Conservation (phyloP, 2,329 filamentous ascomycete genomes). For the Pestalotiopsis sp. region DNA sequence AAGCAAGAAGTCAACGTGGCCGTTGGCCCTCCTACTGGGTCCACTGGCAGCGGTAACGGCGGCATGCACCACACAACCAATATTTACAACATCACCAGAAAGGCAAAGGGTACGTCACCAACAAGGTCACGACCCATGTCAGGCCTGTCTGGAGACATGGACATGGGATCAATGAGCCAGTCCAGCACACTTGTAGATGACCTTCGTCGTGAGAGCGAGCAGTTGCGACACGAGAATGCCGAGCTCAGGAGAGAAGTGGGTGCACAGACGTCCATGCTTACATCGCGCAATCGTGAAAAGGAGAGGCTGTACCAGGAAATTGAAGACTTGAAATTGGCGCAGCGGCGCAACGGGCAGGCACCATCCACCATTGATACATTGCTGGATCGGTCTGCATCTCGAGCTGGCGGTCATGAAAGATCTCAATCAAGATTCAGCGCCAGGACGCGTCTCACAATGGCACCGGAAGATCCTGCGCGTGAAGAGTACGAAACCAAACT, state of each 20-base stretch:
- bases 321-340: conserved; percentile 89
- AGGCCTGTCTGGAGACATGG: conserved; percentile 49
- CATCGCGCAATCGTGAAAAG: conserved; percentile 92
- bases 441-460: conserved; percentile 63
- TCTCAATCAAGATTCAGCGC: conserved; percentile 76
- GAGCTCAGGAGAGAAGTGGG: conserved; percentile 90
- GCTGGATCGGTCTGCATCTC: conserved; percentile 90
- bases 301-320: conserved; percentile 96
- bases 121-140: conserved; percentile 55
- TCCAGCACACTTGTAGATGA: conserved; percentile 78
- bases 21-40: conserved; percentile 16
- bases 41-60: conserved; percentile 19
- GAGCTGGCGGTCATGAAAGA: conserved; percentile 70
- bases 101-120: conserved; percentile 45
- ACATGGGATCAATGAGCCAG: conserved; percentile 57
- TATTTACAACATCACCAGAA: conserved; percentile 67
- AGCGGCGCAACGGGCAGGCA: conserved; percentile 69
- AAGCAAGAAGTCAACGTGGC: conserved; percentile 56
- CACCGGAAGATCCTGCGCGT: conserved; percentile 73
- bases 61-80: conserved; percentile 63
- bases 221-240: conserved; percentile 88
- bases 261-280: conserved; percentile 96
- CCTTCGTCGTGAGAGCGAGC: conserved; percentile 67
- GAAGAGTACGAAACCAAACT: conserved; percentile 87
- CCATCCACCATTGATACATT: conserved; percentile 82